Evolutionary conservation across 192 early-diverging fungal species (phyloP).

Genomic region (Coemansia sp.): DNA sequence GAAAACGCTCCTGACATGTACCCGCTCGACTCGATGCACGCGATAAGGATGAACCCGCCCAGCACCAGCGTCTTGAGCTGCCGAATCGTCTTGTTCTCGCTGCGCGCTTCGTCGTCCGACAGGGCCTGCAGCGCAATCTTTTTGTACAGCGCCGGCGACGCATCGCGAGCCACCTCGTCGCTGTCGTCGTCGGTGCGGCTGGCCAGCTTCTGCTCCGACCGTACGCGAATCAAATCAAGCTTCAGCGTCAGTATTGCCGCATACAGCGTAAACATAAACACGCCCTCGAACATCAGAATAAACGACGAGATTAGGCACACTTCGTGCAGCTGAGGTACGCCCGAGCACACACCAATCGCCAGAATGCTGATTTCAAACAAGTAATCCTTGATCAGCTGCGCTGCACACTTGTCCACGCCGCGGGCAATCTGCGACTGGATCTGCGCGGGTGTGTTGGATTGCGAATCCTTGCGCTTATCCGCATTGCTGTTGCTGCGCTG

Average conservation of each 20-base stretch:
- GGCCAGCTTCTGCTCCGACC: slow-evolving; percentile 41
- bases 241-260: slow-evolving; percentile 83
- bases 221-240: slow-evolving; percentile 68
- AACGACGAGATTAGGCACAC: slow-evolving; percentile 81
- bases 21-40: slow-evolving; percentile 48
- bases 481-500: slow-evolving; percentile 17
- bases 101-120: slow-evolving; percentile 55
- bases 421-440: slow-evolving; percentile 63
- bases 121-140: slow-evolving; percentile 64
- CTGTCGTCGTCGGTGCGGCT: slow-evolving; percentile 12
- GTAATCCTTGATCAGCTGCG: slow-evolving; percentile 71
- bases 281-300: slow-evolving; percentile 77
- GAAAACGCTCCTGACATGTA: slow-evolving; percentile 48
- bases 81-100: slow-evolving; percentile 51
- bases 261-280: slow-evolving; percentile 84
- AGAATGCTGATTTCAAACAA: slow-evolving; percentile 81
- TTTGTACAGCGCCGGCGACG: slow-evolving; percentile 59
- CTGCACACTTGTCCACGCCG: slow-evolving; percentile 66
- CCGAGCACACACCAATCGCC: slow-evolving; percentile 71
- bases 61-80: slow-evolving; percentile 54
- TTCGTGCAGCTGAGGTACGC: slow-evolving; percentile 73
- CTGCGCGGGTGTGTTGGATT: slow-evolving; percentile 45
- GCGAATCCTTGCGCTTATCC: neutral
- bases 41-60: slow-evolving; percentile 43
- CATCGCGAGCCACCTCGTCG: slow-evolving; percentile 21